Evolutionary conservation across 2,329 filamentous ascomycete species (phyloP).

Genomic region (Westerdykella aurantiaca): DNA sequence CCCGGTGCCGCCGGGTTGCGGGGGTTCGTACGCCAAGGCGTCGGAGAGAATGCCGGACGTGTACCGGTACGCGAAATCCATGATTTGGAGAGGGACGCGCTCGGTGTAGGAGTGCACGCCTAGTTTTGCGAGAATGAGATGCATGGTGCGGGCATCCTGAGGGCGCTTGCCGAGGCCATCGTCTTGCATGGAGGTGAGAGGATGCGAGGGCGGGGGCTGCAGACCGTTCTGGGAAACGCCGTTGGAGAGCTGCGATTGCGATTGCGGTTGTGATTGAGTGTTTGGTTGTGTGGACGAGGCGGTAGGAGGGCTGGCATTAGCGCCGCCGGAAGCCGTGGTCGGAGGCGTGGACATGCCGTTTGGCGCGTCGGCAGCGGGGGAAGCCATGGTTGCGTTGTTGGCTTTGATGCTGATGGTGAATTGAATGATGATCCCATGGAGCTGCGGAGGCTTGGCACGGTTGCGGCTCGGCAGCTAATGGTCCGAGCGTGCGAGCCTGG

Average conservation of each 20-base stretch:
- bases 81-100: slow-evolving; percentile 73
- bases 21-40: slow-evolving; percentile 39
- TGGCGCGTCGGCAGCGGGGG: slow-evolving; percentile 29
- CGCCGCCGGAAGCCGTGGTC: slow-evolving; percentile 21
- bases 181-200: slow-evolving; percentile 31
- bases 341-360: slow-evolving; percentile 39
- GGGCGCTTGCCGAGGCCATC: slow-evolving; percentile 48
- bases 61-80: slow-evolving; percentile 83
- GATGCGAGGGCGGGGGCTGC: slow-evolving; percentile 18
- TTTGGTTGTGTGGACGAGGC: slow-evolving; percentile 17
- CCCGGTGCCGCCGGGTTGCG: slow-evolving; percentile 3
- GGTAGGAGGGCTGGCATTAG: slow-evolving; percentile 28
- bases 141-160: slow-evolving; percentile 72
- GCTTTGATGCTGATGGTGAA: slow-evolving; percentile 4
- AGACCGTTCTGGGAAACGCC: slow-evolving; percentile 11
- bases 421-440: background rate
- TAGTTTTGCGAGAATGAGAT: slow-evolving; percentile 71
- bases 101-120: slow-evolving; percentile 76
- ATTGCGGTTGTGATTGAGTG: slow-evolving; percentile 18
- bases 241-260: slow-evolving; percentile 14
- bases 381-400: slow-evolving; percentile 28
- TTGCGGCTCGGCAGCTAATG: background rate
- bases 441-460: slow-evolving; percentile 5
- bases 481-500: background rate
- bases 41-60: slow-evolving; percentile 66